Evolutionary conservation across 2,329 filamentous ascomycete genomes (phyloP).

Genomic region (Diaporthe australafricana): DNA sequence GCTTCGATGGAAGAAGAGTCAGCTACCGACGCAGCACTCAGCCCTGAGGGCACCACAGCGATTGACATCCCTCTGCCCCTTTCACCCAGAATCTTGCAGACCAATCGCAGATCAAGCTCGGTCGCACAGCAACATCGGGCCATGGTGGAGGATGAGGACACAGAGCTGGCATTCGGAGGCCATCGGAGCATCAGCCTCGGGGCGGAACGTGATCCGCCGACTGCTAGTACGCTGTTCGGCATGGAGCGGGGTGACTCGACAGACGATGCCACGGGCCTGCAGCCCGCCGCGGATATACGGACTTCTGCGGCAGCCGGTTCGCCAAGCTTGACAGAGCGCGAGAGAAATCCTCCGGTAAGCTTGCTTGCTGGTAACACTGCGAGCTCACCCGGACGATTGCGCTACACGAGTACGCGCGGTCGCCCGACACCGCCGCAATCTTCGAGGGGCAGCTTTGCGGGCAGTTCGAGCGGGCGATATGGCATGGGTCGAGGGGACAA

Average conservation of each 20-base stretch:
- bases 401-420: constrained; percentile 53
- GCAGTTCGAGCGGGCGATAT: constrained; percentile 51
- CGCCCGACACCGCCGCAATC: constrained; percentile 58
- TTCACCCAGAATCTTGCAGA: constrained; percentile 69
- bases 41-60: constrained; percentile 68
- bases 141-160: constrained; percentile 67
- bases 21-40: constrained; percentile 51
- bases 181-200: constrained; percentile 77
- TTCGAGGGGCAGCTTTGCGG: constrained; percentile 58
- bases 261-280: constrained; percentile 49
- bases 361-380: constrained; percentile 44
- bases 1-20: constrained; percentile 46
- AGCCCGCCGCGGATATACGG: constrained; percentile 56
- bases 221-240: constrained; percentile 71
- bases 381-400: constrained; percentile 59
- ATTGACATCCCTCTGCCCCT: constrained; percentile 80
- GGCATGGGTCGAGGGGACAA: constrained; percentile 52
- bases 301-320: constrained; percentile 52
- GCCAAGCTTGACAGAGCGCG: constrained; percentile 52
- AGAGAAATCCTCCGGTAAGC: constrained; percentile 57
- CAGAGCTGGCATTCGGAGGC: constrained; percentile 69
- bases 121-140: constrained; percentile 72
- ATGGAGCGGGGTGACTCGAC: constrained; percentile 52
- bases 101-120: constrained; percentile 75
- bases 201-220: constrained; percentile 72